phyloP scores from a whole-genome alignment of 352 stramenopile species.

The Globisporangium uncinulatum region DNA sequence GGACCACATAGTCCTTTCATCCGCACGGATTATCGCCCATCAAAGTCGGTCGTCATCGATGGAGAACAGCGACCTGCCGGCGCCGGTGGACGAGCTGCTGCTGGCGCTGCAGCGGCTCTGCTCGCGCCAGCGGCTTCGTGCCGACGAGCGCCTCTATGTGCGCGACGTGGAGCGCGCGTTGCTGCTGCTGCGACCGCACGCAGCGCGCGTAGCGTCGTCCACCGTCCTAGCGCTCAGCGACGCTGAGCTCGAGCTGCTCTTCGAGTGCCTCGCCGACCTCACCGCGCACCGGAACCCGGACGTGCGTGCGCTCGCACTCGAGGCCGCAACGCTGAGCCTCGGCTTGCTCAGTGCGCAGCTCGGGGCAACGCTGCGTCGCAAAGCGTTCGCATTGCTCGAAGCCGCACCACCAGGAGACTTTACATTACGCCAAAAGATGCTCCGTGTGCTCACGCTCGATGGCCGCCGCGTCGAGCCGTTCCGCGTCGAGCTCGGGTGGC shows the following conservation, averaged over 20 bases:
- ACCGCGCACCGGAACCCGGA: conserved; percentile 67
- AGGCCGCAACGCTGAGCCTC: conserved; percentile 65
- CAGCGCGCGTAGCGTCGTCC: neutral
- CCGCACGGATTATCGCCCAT: neutral
- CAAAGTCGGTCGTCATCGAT: neutral
- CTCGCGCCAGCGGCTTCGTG: conserved; percentile 53
- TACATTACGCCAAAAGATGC: conserved; percentile 48
- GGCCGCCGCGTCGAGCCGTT: conserved; percentile 66
- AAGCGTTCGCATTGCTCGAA: conserved; percentile 58
- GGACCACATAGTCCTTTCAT: no score
- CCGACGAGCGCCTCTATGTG: conserved; percentile 59
- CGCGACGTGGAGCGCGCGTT: conserved; percentile 66
- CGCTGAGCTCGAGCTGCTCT: conserved; percentile 46
- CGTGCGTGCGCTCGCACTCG: conserved; percentile 65
- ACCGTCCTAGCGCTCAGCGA: conserved; percentile 6
- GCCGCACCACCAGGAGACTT: conserved; percentile 45
- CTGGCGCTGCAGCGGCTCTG: conserved; percentile 53
- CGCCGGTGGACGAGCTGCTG: conserved; percentile 28
- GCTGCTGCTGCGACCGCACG: conserved; percentile 25
- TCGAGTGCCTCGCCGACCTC: conserved; percentile 64
- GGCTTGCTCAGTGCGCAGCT: conserved; percentile 52
- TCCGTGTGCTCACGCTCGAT: conserved; percentile 61
- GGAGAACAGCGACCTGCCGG: neutral
- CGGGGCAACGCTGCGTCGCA: conserved; percentile 28
- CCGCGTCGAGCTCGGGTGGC: conserved; percentile 59